Evolutionary conservation across 202 grass and related monocot genomes (phyloP).

Genomic region (Alloteropsis angusta): DNA sequence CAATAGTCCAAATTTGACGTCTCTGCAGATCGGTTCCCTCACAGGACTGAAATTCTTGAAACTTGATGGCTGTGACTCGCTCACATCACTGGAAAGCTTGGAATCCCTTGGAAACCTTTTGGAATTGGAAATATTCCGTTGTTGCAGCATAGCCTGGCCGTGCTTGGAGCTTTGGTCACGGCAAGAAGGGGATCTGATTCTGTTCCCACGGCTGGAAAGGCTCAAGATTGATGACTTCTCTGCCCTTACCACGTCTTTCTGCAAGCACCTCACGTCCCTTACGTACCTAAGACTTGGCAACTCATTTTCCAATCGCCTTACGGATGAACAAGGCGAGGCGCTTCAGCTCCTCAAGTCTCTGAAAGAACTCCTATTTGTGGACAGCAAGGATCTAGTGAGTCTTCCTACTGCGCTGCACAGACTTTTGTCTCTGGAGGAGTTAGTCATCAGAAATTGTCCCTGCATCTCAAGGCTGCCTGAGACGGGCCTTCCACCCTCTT

Average conservation of each 20-base stretch:
- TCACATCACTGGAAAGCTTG: too few species aligned
- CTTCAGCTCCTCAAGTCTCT: constrained; percentile 8
- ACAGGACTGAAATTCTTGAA: too few species aligned
- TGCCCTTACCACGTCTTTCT: not conserved
- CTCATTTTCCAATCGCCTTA: not conserved
- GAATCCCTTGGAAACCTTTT: too few species aligned
- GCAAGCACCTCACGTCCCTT: constrained; percentile 10
- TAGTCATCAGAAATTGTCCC: rapidly evolving
- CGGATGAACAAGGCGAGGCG: not conserved
- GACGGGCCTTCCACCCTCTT: constrained; percentile 2
- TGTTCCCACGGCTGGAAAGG: not conserved
- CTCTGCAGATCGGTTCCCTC: too few species aligned
- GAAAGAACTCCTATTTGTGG: rapidly evolving
- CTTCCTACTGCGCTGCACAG: not conserved
- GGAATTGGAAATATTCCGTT: too few species aligned
- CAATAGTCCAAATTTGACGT: too few species aligned
- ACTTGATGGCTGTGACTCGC: too few species aligned
- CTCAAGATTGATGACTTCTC: not conserved
- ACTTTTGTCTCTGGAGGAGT: not conserved
- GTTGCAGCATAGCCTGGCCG: too few species aligned
- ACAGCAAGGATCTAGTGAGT: rapidly evolving
- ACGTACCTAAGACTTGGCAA: rapidly evolving
- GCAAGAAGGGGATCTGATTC: too few species aligned
- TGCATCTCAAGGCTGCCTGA: not conserved
- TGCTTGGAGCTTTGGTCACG: too few species aligned